Evolutionary conservation across 2,329 filamentous ascomycete genomes (phyloP).

Genomic region (Podosphaera xanthii): DNA sequence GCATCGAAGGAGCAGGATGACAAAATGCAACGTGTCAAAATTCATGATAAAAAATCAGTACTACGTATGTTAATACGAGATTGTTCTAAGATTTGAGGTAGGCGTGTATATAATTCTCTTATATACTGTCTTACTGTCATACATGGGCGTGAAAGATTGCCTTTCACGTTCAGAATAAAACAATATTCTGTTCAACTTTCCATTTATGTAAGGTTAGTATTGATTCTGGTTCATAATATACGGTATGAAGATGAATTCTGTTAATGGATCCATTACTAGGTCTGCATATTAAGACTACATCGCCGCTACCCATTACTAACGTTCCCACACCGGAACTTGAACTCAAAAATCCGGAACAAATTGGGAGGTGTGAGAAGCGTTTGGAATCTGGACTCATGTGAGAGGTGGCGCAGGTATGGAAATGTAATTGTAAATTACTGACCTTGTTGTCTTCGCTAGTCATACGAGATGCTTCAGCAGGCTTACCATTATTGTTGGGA

Average conservation of each 20-base stretch:
- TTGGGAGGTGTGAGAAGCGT: neutral
- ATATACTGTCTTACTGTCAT: too few species aligned
- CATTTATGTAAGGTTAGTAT: too few species aligned
- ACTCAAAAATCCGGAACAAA: neutral
- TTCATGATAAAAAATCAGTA: too few species aligned
- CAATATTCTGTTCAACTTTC: too few species aligned
- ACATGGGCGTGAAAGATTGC: too few species aligned
- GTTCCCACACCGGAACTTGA: neutral
- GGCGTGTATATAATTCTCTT: too few species aligned
- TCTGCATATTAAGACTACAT: neutral
- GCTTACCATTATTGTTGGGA: neutral
- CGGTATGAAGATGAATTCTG: neutral
- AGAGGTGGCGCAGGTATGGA: neutral
- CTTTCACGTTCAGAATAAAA: too few species aligned
- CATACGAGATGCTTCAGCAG: neutral
- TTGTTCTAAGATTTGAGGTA: too few species aligned
- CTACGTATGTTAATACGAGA: too few species aligned
- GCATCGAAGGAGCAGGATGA: too few species aligned
- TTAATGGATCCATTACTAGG: neutral
- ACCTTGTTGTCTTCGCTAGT: neutral
- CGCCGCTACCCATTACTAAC: neutral
- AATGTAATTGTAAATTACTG: neutral
- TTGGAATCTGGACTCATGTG: neutral
- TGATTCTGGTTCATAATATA: too few species aligned
- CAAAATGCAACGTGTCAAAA: too few species aligned